Evolutionary conservation across 176 grass and related monocot genomes (phyloP), one percentile per base, ranked within the genome.

Genomic region (Ampelocalamus luodianensis): DNA sequence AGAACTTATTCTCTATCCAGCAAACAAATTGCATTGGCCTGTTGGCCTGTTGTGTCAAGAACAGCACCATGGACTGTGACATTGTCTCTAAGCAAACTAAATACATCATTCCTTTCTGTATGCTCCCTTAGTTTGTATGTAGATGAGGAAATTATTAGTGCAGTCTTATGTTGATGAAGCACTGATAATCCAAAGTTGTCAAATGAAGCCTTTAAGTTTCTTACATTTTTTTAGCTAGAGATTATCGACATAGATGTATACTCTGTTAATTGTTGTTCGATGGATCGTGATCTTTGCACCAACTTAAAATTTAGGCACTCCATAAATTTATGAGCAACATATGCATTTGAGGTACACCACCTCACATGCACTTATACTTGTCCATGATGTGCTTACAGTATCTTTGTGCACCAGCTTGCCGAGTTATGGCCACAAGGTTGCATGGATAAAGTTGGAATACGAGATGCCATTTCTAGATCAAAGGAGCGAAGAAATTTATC

Each of bases 371-470:
- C 38, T 85, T 83, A 60, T 82, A 58, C 36, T 65, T 83, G 71
- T 74, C 72, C 60, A 66, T 42, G 38, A 54, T 40, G 10, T 27
- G 18, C 22, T 84, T 42, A 14, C 60, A 70, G 37, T 82, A 27
- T 77, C 12, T 76, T 68, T 72, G 14, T 66, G 43, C 58, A 51
- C 76, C 90, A 95, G 93, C 85, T 95, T 55, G 90, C 88, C 3
- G 90, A 95, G 58, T 84, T 95, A 9, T 95, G 93, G 93, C 93
- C 93, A 72, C 86, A 83, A 83, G 93, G 93, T 66, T 88, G 84
- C 77, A 95, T 95, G 93, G 93, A 95, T 86, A 95, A 95, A 86
- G 63, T 95, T 71, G 93, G 91, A 84, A 92, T 95, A 62, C 92
- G 91, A 83, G 86, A 95, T 72, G 90, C 90, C 29, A 90, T 95